A percentile compares a stretch with the other conserved stretches of the same genome.
These are phyloP conservation scores for Monosporascus sp. DNA, from an alignment of 2,329 filamentous ascomycete genomes.

Conservation along the genomic window DNA sequence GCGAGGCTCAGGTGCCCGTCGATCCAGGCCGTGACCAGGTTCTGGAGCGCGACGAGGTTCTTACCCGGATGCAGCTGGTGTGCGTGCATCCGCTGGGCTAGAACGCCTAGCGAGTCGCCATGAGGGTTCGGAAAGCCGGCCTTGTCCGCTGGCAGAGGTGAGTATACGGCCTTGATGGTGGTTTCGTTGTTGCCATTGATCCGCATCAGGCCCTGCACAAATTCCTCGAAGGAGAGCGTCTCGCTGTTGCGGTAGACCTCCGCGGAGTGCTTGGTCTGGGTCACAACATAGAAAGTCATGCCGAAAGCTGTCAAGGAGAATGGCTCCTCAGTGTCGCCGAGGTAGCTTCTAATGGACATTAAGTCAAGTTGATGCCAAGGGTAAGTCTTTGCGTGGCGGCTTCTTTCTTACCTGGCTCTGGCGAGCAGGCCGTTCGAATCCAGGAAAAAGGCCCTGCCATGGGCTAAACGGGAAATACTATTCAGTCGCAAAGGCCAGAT, in stretches of 20 bases:
- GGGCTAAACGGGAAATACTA: slow-evolving; percentile 7
- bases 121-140: slow-evolving; percentile 18
- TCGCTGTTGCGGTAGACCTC: slow-evolving; percentile 18
- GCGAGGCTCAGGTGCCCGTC: slow-evolving; percentile 7
- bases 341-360: background rate
- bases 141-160: slow-evolving; percentile 12
- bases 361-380: background rate
- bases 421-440: slow-evolving; percentile 14
- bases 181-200: slow-evolving; percentile 12
- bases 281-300: slow-evolving; percentile 18
- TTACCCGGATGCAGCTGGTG: slow-evolving; percentile 18
- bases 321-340: slow-evolving; percentile 12
- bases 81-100: slow-evolving; percentile 14
- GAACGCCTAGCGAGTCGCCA: slow-evolving; percentile 10
- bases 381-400: background rate
- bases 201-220: slow-evolving; percentile 16
- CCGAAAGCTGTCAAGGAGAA: slow-evolving; percentile 18
- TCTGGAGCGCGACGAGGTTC: slow-evolving; percentile 11
- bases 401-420: slow-evolving; percentile 12
- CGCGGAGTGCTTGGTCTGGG: slow-evolving; percentile 12
- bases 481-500: background rate
- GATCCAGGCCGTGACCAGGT: slow-evolving; percentile 11
- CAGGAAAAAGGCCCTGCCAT: slow-evolving; percentile 15
- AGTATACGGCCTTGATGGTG: slow-evolving; percentile 12
- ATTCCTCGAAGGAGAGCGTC: slow-evolving; percentile 17